phyloP scores from a whole-genome alignment of 345 rosid genomes.

The Euphorbia peplus region DNA sequence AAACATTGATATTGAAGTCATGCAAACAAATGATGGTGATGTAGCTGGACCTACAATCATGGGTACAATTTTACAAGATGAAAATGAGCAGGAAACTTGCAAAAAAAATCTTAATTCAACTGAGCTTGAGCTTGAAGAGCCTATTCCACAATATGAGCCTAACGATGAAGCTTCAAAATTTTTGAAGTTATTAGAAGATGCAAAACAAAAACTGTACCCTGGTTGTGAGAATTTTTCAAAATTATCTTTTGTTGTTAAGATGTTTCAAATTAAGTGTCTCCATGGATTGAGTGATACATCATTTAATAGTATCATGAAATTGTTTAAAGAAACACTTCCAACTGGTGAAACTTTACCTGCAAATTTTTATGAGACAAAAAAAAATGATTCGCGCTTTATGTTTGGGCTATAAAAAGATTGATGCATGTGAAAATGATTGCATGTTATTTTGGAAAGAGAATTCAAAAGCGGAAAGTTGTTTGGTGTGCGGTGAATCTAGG shows the following conservation, averaged over 20 bases:
- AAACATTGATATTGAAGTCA: neutral
- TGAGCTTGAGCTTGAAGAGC: too few species aligned
- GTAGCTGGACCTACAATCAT: neutral
- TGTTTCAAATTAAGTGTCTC: constrained; percentile 7
- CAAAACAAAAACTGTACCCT: neutral
- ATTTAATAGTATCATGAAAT: neutral
- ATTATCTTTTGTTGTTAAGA: neutral
- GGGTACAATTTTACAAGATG: too few species aligned
- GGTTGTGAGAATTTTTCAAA: neutral
- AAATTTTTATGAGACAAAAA: too few species aligned
- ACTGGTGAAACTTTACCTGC: neutral
- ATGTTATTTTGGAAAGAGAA: too few species aligned
- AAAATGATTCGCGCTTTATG: too few species aligned
- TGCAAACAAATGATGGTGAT: neutral
- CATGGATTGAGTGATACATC: neutral
- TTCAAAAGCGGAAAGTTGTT: neutral
- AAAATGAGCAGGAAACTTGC: too few species aligned
- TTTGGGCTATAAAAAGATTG: too few species aligned
- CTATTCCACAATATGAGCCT: too few species aligned
- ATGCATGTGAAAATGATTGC: too few species aligned
- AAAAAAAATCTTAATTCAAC: too few species aligned
- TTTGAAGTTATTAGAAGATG: neutral
- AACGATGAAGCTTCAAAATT: neutral
- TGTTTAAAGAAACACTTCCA: neutral
- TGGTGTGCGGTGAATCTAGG: neutral